Percentiles rank a stretch among this genome's conserved stretches.
phyloP scores from a whole-genome alignment of 768 basidiomycete genomes.

The Cystobasidium onofrii region DNA sequence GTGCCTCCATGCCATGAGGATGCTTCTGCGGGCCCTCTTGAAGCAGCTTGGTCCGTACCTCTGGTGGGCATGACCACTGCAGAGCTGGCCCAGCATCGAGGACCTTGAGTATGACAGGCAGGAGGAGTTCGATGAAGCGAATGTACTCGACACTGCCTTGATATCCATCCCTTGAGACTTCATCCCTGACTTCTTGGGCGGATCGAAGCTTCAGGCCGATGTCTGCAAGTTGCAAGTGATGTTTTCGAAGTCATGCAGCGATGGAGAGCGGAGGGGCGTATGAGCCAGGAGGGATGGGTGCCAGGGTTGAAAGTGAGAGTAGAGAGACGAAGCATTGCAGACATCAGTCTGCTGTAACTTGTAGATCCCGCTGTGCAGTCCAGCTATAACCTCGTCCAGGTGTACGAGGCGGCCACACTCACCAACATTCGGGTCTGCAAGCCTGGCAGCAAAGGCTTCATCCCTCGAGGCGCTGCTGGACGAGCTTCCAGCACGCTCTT shows the following conservation, averaged over 20 bases:
- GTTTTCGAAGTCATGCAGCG: background rate
- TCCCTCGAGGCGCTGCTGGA: constrained; percentile 14
- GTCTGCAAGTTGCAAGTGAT: background rate
- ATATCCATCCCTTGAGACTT: constrained; percentile 28
- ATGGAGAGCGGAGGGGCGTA: background rate
- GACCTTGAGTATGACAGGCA: constrained; percentile 29
- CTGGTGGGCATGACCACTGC: constrained; percentile 23
- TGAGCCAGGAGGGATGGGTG: background rate
- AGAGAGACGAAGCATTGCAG: background rate
- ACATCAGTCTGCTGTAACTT: background rate
- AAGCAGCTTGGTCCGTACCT: constrained; percentile 3
- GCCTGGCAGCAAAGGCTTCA: constrained; percentile 20
- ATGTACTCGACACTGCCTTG: constrained; percentile 15
- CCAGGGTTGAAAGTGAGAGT: background rate
- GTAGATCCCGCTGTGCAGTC: background rate
- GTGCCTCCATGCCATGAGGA: constrained; percentile 22
- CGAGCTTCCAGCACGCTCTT: constrained; percentile 8
- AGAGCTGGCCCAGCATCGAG: constrained; percentile 2
- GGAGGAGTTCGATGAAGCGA: constrained; percentile 26
- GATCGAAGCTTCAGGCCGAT: constrained; percentile 27
- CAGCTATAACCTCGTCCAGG: background rate
- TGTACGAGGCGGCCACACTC: background rate
- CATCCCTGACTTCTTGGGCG: constrained; percentile 29
- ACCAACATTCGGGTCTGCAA: constrained; percentile 27
- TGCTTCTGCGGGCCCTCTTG: constrained; percentile 6